Evolutionary conservation across 2,329 filamentous ascomycete genomes (phyloP).

Genomic region (Stemphylium vesicarium): DNA sequence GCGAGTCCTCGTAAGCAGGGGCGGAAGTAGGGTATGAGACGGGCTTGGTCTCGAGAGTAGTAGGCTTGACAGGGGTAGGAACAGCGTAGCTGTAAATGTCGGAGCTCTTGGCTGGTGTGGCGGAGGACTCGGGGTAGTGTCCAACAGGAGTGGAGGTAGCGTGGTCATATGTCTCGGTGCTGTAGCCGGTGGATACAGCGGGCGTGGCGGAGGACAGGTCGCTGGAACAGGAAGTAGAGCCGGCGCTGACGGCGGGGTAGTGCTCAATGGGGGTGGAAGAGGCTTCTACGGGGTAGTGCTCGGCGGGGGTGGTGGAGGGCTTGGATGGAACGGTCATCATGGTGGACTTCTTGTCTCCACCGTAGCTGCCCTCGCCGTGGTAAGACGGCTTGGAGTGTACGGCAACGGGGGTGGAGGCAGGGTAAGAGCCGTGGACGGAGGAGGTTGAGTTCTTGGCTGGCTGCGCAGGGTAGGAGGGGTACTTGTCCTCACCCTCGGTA

Average conservation of each 20-base stretch:
- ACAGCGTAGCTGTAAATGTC: too few species aligned
- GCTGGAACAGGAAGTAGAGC: constrained; percentile 7
- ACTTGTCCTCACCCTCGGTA: constrained; percentile 6
- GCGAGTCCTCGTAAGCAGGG: too few species aligned
- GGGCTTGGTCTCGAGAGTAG: too few species aligned
- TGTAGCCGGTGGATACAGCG: background rate
- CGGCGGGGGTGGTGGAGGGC: background rate
- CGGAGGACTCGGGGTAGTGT: too few species aligned
- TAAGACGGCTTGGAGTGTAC: constrained; percentile 8
- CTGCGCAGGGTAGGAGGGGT: constrained; percentile 6
- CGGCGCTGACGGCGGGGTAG: background rate
- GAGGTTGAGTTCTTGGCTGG: constrained; percentile 3
- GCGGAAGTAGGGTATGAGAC: too few species aligned
- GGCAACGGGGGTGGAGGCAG: constrained; percentile 1
- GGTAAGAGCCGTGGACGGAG: background rate
- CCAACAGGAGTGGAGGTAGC: too few species aligned
- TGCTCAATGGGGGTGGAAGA: background rate
- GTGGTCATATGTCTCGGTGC: too few species aligned
- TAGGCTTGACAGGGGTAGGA: too few species aligned
- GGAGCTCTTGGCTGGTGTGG: too few species aligned
- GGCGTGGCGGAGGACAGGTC: background rate
- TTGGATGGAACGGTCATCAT: constrained; percentile 2
- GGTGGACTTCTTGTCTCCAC: background rate
- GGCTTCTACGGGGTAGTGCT: background rate
- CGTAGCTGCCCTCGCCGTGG: constrained; percentile 1